phyloP scores from a whole-genome alignment of 2,329 filamentous ascomycete species.

The Beauveria sp. region DNA sequence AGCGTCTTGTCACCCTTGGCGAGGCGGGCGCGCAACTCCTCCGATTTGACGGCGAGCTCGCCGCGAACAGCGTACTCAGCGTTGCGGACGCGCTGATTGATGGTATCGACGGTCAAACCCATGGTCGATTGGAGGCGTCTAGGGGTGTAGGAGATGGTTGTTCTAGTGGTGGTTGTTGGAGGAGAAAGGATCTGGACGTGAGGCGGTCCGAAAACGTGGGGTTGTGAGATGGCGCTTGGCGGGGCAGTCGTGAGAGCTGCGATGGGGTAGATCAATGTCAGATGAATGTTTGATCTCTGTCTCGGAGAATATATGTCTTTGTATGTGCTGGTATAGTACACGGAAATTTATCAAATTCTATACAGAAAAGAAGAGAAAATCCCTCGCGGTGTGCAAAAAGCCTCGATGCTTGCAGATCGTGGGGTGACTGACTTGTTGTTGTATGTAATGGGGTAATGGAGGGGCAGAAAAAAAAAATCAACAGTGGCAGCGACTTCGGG shows the following conservation, averaged over 20 bases:
- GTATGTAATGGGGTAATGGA: constrained; percentile 1
- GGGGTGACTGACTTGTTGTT: neutral
- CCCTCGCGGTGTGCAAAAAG: neutral
- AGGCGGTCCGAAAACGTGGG: constrained; percentile 6
- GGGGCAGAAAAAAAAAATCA: constrained; percentile 1
- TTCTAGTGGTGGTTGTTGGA: neutral
- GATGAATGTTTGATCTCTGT: neutral
- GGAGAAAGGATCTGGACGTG: neutral
- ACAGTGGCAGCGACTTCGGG: neutral
- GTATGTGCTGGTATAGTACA: neutral
- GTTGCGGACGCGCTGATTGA: constrained; percentile 80
- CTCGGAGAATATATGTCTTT: neutral
- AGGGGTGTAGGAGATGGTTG: neutral
- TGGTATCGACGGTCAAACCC: constrained; percentile 70
- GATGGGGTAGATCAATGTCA: neutral
- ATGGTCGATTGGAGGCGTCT: constrained; percentile 23
- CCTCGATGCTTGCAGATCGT: neutral
- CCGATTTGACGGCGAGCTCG: constrained; percentile 87
- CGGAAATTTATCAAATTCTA: neutral
- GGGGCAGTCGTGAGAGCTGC: constrained; percentile 3
- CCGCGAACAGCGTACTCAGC: constrained; percentile 96
- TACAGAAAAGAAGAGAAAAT: neutral
- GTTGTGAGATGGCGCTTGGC: constrained; percentile 9
- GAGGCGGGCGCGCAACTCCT: constrained; percentile 76
- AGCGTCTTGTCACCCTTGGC: constrained; percentile 51